Evolutionary conservation across 495 filamentous ascomycete species (phyloP), one percentile per base, ranked within the genome.

Genomic region (Letharia columbiana): DNA sequence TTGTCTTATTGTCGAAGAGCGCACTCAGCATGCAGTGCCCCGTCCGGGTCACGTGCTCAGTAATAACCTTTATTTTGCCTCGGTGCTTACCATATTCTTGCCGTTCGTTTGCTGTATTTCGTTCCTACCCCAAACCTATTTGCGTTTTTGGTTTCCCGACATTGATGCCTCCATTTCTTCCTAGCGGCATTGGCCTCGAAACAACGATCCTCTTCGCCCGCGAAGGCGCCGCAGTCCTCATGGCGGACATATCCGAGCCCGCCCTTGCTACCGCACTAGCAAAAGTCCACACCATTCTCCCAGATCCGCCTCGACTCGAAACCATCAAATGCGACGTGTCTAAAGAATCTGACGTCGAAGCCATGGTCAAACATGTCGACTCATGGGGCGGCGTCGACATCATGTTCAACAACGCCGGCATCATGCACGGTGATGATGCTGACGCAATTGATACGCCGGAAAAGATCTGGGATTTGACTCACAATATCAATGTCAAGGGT

Each of bases 351-450:
- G 82, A 91, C 41, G 85, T 96, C 33, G 76, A 88, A 68, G 83
- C 87, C 40, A 80, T 85, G 68, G 82, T 96, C n/a, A 84, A 86
- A 64, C 75, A 80, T 3, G 75, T 91, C 59, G 92, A 97, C 72
- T 66, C 78, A 58, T 96, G 90, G 91, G 93, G 92, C 70, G 94
- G 94, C n/a, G 78, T 91, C 0, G 94, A 98, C 75, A 81, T 97
- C 70, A 90, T 98, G 68, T 98, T 96, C 85, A 98, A 98, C 83
- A 98, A 98, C 73, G 94, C 94, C 0, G 94, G 94, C 23, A 98
- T 98, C 73, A 98, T 98, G 94, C 92, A 97, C 75, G 84, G 82
- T 41, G 81, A 88, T 63, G 94, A 98, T 75, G 88, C 84, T 67
- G 92, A 96, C 76, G 91, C 93, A 31, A 77, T 95, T 66, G 80